These are phyloP conservation scores for Berkeleyomyces rouxiae DNA, from an alignment of 2,329 filamentous ascomycete genomes.

Conservation along the genomic window DNA sequence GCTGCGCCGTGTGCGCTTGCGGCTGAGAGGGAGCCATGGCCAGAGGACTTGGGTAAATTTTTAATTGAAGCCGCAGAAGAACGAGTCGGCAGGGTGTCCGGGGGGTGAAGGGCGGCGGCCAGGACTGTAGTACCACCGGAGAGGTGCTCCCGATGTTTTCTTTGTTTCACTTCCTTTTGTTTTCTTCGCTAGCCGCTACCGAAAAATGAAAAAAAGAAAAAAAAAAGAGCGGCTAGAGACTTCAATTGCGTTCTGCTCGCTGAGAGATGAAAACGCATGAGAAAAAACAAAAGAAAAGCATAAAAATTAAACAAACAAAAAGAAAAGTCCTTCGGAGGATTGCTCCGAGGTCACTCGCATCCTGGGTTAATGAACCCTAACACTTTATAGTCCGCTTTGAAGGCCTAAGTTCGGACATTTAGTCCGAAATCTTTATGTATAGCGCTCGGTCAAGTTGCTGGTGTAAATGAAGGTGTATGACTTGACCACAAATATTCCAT, in stretches of 20 bases:
- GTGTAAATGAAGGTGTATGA: too few species aligned
- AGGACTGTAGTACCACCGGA: too few species aligned
- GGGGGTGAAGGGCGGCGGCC: too few species aligned
- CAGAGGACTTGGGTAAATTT: neutral
- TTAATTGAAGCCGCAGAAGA: too few species aligned
- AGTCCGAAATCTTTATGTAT: too few species aligned
- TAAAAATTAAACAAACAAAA: neutral
- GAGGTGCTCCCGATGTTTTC: too few species aligned
- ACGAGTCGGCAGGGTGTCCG: too few species aligned
- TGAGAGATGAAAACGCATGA: neutral
- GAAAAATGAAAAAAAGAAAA: neutral
- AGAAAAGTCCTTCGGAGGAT: neutral
- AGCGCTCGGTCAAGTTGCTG: too few species aligned
- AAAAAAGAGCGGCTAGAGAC: neutral
- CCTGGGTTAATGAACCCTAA: neutral
- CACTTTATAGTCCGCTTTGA: neutral
- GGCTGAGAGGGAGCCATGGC: neutral
- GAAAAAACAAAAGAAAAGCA: neutral
- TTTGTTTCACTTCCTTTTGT: too few species aligned
- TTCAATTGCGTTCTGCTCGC: neutral
- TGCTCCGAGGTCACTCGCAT: neutral
- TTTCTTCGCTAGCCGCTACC: too few species aligned
- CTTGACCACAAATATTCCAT: too few species aligned
- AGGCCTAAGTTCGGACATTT: too few species aligned
- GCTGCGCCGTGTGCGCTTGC: neutral